A percentile compares a stretch with the other conserved stretches of the same genome.
Conservation (phyloP, 371 early-diverging fungal species). For the Scutellospora calospora region DNA sequence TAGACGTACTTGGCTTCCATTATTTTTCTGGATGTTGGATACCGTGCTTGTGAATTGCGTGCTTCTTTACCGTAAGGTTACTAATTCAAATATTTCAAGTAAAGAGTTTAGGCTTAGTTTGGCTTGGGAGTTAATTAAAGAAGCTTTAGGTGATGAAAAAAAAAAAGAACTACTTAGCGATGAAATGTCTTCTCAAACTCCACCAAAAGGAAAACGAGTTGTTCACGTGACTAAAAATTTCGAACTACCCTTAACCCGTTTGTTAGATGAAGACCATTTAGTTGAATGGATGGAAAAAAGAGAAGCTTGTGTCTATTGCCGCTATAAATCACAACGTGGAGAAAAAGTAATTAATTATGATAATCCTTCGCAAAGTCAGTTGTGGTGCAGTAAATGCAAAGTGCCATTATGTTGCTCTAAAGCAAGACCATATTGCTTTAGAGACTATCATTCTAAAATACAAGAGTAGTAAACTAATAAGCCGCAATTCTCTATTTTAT, state of each 20-base stretch:
- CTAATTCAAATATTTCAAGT: background rate
- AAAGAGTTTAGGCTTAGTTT: background rate
- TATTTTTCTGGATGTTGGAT: constrained; percentile 47
- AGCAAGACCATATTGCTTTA: too few species aligned
- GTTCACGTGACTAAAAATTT: background rate
- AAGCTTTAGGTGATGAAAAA: background rate
- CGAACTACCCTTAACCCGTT: background rate
- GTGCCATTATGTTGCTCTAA: too few species aligned
- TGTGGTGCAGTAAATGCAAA: background rate
- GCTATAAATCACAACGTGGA: too few species aligned
- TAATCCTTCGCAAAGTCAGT: background rate
- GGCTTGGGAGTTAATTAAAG: background rate
- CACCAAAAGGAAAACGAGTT: background rate
- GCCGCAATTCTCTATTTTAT: too few species aligned
- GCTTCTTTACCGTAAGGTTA: background rate
- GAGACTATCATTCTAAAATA: too few species aligned
- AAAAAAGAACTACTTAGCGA: background rate
- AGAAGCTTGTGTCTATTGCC: background rate
- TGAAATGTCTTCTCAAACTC: background rate
- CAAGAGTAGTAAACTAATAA: too few species aligned
- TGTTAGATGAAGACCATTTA: background rate
- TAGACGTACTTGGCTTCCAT: constrained; percentile 43
- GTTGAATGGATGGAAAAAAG: background rate
- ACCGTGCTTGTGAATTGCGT: constrained; percentile 42
- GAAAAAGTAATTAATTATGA: too few species aligned